These are phyloP conservation scores for Corylus heterophylla DNA, from an alignment of 306 rosid genomes.

Conservation along the genomic window DNA sequence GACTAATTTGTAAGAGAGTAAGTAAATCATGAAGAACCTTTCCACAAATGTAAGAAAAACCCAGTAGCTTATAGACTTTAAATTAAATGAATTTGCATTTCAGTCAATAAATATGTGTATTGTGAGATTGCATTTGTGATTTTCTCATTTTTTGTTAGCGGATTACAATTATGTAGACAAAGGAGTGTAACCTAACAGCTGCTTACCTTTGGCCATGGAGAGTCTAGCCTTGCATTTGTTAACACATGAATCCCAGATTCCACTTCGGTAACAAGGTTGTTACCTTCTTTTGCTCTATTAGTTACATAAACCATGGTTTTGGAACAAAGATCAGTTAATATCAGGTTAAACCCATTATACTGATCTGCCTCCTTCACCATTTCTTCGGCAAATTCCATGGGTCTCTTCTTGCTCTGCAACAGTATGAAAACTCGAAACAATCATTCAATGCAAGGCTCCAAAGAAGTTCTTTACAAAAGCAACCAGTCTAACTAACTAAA, in stretches of 20 bases:
- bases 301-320: constrained; percentile 72
- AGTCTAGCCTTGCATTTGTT: constrained; percentile 68
- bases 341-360: constrained; percentile 77
- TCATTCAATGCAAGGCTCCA: neutral
- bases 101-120: neutral
- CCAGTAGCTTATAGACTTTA: neutral
- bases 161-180: neutral
- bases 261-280: constrained; percentile 35
- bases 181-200: neutral
- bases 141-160: neutral
- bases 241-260: constrained; percentile 84
- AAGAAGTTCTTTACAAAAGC: neutral
- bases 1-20: constrained; percentile 1
- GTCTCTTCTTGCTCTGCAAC: constrained; percentile 62
- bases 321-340: constrained; percentile 57
- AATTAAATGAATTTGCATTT: neutral
- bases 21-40: neutral
- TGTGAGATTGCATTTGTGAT: neutral
- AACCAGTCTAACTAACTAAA: no score
- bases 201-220: constrained; percentile 89
- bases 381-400: constrained; percentile 62
- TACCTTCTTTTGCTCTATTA: constrained; percentile 54
- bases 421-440: neutral
- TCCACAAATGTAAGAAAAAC: neutral
- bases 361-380: constrained; percentile 55